Percentiles rank a stretch among this genome's conserved stretches.
Evolutionary conservation across 768 basidiomycete species (phyloP).

Genomic region (Lactifluus volemus): DNA sequence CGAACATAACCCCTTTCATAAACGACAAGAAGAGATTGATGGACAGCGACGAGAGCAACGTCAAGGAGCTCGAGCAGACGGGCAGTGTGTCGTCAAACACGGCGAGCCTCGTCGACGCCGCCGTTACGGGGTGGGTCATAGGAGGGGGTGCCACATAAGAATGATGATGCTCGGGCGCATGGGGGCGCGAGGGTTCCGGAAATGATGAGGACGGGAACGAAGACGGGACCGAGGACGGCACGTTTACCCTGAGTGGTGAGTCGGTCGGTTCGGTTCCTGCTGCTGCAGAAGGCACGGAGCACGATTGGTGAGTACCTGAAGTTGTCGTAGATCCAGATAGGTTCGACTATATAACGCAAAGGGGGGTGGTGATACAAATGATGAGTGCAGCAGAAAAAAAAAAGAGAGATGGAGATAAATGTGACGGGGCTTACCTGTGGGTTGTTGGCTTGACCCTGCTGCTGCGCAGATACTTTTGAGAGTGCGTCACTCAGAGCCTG

Average conservation of each 20-base stretch:
- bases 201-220: constrained; percentile 79
- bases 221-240: constrained; percentile 35
- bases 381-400: neutral
- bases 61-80: constrained; percentile 54
- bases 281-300: neutral
- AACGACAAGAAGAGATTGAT: constrained; percentile 85
- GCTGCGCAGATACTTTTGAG: neutral
- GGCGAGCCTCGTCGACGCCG: constrained; percentile 46
- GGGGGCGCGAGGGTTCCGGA: constrained; percentile 51
- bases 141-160: constrained; percentile 20
- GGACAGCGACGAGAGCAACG: constrained; percentile 63
- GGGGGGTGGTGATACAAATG: too few relatives aligned
- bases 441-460: neutral
- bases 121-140: neutral
- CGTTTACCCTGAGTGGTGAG: constrained; percentile 53
- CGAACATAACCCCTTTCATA: constrained; percentile 91
- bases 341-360: neutral
- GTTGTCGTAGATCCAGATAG: neutral
- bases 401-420: too few relatives aligned
- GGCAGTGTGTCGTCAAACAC: constrained; percentile 65
- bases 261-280: constrained; percentile 24
- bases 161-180: constrained; percentile 28
- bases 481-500: constrained; percentile 28
- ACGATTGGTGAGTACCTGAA: neutral
- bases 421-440: neutral